These are phyloP conservation scores for Albugo candida DNA, from an alignment of 352 stramenopile genomes.

Conservation along the genomic window DNA sequence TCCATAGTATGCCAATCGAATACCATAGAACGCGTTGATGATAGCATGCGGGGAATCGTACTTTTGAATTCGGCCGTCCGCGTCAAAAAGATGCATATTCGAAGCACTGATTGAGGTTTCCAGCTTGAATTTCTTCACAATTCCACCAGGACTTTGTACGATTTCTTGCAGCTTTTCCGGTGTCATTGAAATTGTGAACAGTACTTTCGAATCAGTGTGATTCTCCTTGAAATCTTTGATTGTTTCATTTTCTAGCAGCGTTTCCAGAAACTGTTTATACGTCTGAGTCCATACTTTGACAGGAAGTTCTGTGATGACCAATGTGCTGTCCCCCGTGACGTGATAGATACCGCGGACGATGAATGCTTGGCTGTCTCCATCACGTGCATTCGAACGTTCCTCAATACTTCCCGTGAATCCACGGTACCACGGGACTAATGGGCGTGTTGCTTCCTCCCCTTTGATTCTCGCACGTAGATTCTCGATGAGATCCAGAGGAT, in stretches of 20 bases:
- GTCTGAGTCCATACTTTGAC: slow-evolving; percentile 91
- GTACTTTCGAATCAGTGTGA: slow-evolving; percentile 82
- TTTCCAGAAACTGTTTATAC: slow-evolving; percentile 92
- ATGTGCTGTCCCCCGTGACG: slow-evolving; percentile 63
- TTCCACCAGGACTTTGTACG: slow-evolving; percentile 35
- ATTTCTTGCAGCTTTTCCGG: slow-evolving; percentile 48
- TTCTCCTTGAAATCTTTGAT: slow-evolving; percentile 89
- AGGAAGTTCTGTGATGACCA: slow-evolving; percentile 93
- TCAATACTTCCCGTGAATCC: slow-evolving; percentile 81
- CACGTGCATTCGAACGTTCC: slow-evolving; percentile 19
- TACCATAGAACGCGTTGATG: slow-evolving; percentile 85
- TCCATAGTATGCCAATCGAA: slow-evolving; percentile 84
- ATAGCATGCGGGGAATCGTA: slow-evolving; percentile 86
- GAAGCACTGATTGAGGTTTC: slow-evolving; percentile 83
- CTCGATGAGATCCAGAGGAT: slow-evolving; percentile 78
- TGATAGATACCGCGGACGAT: slow-evolving; percentile 74
- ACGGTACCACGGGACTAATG: slow-evolving; percentile 81
- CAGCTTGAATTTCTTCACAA: slow-evolving; percentile 94
- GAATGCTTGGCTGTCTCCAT: slow-evolving; percentile 39
- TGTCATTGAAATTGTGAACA: slow-evolving; percentile 80
- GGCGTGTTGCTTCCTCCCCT: slow-evolving; percentile 20
- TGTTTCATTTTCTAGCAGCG: slow-evolving; percentile 62
- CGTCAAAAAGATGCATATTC: slow-evolving; percentile 96
- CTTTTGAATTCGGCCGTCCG: slow-evolving; percentile 79
- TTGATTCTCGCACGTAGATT: slow-evolving; percentile 49